phyloP scores from a whole-genome alignment of 2,329 filamentous ascomycete genomes.

The Chrysoporthe cubensis region DNA sequence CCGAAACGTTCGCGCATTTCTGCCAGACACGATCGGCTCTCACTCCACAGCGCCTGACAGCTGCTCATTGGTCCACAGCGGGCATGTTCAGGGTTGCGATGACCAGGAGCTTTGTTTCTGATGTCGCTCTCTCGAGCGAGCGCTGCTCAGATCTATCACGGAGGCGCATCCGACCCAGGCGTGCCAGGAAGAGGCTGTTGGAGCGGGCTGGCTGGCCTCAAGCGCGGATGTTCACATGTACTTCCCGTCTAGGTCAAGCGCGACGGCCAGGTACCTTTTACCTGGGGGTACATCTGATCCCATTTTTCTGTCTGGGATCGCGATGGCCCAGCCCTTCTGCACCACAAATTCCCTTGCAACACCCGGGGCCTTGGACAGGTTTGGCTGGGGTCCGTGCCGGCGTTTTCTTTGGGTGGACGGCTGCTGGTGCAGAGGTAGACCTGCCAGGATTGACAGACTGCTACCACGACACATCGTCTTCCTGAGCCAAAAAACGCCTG shows the following conservation, averaged over 20 bases:
- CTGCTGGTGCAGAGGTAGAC: constrained; percentile 11
- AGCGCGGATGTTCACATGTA: constrained; percentile 16
- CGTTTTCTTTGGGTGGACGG: background rate
- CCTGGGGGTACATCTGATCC: constrained; percentile 20
- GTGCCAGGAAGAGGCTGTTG: background rate
- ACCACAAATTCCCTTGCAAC: constrained; percentile 16
- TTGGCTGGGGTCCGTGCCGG: background rate
- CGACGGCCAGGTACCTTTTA: constrained; percentile 19
- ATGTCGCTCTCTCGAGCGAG: background rate
- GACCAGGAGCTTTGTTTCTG: background rate
- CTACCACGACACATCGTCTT: constrained; percentile 18
- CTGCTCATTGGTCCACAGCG: background rate
- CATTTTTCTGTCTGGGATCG: constrained; percentile 24
- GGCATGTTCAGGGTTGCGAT: background rate
- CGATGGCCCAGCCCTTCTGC: constrained; percentile 24
- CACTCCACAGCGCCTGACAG: background rate
- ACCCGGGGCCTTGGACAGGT: constrained; percentile 17
- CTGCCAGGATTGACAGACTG: constrained; percentile 20
- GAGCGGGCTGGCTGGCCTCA: background rate
- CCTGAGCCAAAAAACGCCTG: background rate
- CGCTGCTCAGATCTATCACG: background rate
- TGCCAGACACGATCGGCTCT: background rate
- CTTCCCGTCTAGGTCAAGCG: constrained; percentile 26
- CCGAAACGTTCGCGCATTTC: background rate
- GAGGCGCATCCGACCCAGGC: background rate